phyloP scores from a whole-genome alignment of 345 rosid genomes.

The Sisymbrium altissimum region DNA sequence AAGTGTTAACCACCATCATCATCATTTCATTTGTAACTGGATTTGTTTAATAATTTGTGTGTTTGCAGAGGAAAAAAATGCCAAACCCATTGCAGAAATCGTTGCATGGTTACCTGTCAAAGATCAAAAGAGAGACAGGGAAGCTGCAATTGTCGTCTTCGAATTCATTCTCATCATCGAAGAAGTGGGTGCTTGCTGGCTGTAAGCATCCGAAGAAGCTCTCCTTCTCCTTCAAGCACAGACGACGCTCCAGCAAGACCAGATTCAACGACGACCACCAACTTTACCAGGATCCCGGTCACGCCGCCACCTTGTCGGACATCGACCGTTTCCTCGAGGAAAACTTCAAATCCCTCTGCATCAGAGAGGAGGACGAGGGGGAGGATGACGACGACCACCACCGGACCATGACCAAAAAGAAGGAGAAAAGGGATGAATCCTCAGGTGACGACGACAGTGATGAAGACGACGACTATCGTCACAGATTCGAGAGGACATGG shows the following conservation, averaged over 20 bases:
- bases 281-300: constrained; percentile 1
- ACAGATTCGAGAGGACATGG: constrained; percentile 33
- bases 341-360: constrained; percentile 78
- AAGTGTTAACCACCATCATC: too few species aligned
- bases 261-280: constrained; percentile 11
- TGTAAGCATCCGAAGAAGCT: constrained; percentile 66
- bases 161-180: constrained; percentile 36
- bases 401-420: not conserved
- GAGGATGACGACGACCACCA: not conserved
- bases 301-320: constrained; percentile 69
- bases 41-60: not conserved
- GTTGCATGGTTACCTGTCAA: constrained; percentile 56
- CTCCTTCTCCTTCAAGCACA: constrained; percentile 46
- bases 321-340: constrained; percentile 76
- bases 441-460: constrained; percentile 11
- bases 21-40: too few species aligned
- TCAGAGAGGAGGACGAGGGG: constrained; percentile 36
- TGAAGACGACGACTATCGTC: constrained; percentile 11
- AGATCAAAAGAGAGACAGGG: constrained; percentile 49
- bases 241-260: not conserved
- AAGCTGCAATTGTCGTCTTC: constrained; percentile 39
- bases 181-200: constrained; percentile 45
- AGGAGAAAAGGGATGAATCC: constrained; percentile 8
- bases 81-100: constrained; percentile 61
- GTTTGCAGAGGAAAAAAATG: constrained; percentile 37